phyloP scores from a whole-genome alignment of 1,284 basidiomycete species.

The Puccinia novopanici region DNA sequence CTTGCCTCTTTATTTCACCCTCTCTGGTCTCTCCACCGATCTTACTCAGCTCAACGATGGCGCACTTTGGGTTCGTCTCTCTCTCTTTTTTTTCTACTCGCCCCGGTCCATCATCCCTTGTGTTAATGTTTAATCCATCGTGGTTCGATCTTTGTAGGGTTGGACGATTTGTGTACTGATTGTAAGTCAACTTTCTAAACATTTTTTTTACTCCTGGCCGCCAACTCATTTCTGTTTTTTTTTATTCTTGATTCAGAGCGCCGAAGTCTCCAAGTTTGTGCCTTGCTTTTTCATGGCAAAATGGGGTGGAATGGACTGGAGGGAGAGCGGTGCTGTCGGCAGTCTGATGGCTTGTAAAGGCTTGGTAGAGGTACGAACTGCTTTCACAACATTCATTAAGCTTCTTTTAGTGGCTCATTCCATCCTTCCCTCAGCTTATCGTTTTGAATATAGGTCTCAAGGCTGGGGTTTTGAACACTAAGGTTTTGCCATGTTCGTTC shows the following conservation, averaged over 20 bases:
- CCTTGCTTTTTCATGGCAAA: constrained; percentile 66
- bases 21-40: constrained; percentile 68
- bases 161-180: constrained; percentile 77
- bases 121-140: not conserved
- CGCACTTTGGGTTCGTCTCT: constrained; percentile 54
- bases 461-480: constrained; percentile 73
- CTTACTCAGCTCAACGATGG: constrained; percentile 73
- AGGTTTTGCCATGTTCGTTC: constrained; percentile 79
- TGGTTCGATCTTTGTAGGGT: constrained; percentile 68
- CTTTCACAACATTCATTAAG: not conserved
- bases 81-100: constrained; percentile 56
- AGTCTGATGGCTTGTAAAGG: constrained; percentile 93
- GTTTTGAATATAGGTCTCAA: constrained; percentile 85
- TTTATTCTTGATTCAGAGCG: constrained; percentile 14
- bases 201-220: not conserved
- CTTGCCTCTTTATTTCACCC: constrained; percentile 59
- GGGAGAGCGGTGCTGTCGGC: constrained; percentile 83
- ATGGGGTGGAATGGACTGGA: constrained; percentile 69
- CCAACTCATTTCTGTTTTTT: not conserved
- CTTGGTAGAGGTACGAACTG: constrained; percentile 60
- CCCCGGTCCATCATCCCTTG: constrained; percentile 58
- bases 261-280: constrained; percentile 27
- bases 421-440: constrained; percentile 71
- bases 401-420: constrained; percentile 63
- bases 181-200: constrained; percentile 68